phyloP scores from a whole-genome alignment of 768 basidiomycete genomes.

The Leccinum uliginosum region DNA sequence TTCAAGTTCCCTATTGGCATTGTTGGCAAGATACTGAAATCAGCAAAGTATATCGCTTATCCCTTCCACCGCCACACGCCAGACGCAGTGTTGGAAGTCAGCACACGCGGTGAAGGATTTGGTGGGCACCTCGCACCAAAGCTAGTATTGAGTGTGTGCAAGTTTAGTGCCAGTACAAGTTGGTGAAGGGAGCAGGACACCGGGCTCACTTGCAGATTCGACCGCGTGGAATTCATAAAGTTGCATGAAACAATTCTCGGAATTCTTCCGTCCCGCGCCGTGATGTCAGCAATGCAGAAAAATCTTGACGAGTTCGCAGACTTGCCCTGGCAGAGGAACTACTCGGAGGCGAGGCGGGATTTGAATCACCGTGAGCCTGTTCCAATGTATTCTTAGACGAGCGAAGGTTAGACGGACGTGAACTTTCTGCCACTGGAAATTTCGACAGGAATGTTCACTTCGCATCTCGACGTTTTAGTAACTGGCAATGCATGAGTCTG shows the following conservation, averaged over 20 bases:
- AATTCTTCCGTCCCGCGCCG: too few relatives aligned
- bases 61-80: too few relatives aligned
- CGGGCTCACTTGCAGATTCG: neutral
- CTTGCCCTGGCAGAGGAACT: neutral
- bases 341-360: neutral
- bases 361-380: neutral
- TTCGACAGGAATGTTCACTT: neutral
- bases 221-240: neutral
- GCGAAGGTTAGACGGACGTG: neutral
- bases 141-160: too few relatives aligned
- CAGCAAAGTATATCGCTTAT: too few relatives aligned
- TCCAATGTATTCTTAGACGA: neutral
- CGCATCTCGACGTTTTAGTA: neutral
- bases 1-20: neutral
- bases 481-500: too few relatives aligned
- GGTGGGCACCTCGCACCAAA: neutral
- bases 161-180: too few relatives aligned
- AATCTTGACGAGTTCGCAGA: neutral
- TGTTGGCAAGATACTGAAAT: neutral
- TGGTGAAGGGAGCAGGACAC: too few relatives aligned
- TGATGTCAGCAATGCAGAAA: too few relatives aligned
- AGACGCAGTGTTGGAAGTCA: neutral
- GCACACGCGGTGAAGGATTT: neutral
- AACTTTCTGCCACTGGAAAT: neutral
- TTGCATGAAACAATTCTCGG: too few relatives aligned